These are phyloP conservation scores for Laguncularia racemosa DNA, from an alignment of 345 rosid genomes.

Conservation along the genomic window DNA sequence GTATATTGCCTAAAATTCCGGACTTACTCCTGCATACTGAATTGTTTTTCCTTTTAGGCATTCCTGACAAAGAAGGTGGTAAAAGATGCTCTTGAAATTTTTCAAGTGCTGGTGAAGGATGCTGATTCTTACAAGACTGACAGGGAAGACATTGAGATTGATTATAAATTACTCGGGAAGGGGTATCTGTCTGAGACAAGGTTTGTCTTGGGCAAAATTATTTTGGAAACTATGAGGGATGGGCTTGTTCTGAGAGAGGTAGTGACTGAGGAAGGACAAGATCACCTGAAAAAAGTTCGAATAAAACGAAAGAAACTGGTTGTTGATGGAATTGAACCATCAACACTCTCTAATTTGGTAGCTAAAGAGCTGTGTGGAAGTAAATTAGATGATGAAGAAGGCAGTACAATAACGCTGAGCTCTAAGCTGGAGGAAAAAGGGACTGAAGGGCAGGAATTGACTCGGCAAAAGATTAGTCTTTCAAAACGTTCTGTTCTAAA, in stretches of 20 bases:
- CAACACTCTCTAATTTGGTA: constrained; percentile 8
- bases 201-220: constrained; percentile 69
- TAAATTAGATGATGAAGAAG: neutral
- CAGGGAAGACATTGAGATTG: constrained; percentile 26
- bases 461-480: no score
- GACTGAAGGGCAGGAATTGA: no score
- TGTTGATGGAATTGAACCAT: neutral
- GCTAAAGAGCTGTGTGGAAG: constrained; percentile 6
- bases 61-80: constrained; percentile 49
- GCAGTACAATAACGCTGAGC: neutral
- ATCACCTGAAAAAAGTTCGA: neutral
- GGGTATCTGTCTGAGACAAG: constrained; percentile 54
- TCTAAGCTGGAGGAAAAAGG: neutral
- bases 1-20: no score
- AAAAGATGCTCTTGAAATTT: constrained; percentile 25
- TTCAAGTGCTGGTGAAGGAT: constrained; percentile 32
- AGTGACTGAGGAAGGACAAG: constrained; percentile 13
- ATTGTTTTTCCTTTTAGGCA: constrained; percentile 30
- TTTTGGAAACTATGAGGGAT: constrained; percentile 54
- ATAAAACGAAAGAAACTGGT: neutral
- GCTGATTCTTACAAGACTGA: constrained; percentile 22
- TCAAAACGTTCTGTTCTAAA: no score
- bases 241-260: constrained; percentile 18
- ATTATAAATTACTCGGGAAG: constrained; percentile 44
- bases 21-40: no score